phyloP scores from a whole-genome alignment of 768 basidiomycete genomes.

The Lactifluus volemus region DNA sequence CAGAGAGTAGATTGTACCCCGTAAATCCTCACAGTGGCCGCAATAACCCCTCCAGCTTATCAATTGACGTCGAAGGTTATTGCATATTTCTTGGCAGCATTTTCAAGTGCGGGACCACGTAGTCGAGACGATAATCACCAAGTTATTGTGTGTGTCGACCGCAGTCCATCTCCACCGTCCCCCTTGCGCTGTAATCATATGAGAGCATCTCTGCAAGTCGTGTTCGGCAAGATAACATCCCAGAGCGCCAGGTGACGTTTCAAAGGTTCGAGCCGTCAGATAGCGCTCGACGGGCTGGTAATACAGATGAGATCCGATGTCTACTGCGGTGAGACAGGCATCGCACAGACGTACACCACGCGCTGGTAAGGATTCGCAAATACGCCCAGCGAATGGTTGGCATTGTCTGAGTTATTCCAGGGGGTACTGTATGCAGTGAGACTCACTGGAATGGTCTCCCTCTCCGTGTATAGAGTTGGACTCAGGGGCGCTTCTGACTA shows the following conservation, averaged over 20 bases:
- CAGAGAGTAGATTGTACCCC: no score
- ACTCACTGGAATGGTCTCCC: not conserved
- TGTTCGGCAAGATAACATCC: not conserved
- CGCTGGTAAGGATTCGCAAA: not conserved
- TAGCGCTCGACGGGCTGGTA: not conserved
- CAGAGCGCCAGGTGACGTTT: not conserved
- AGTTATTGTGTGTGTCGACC: not conserved
- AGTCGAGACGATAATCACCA: not conserved
- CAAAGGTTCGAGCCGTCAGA: not conserved
- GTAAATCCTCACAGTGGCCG: not conserved
- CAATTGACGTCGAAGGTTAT: not conserved
- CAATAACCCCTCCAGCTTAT: not conserved
- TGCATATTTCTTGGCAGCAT: not conserved
- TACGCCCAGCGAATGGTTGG: not conserved
- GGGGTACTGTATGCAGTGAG: not conserved
- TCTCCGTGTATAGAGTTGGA: not conserved
- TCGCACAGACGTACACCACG: not conserved
- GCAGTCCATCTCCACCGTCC: not conserved
- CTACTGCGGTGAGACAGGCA: not conserved
- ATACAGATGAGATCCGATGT: not conserved
- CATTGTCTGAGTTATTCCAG: not conserved
- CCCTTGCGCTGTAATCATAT: not conserved
- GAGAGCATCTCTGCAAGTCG: not conserved
- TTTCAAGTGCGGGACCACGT: not conserved
- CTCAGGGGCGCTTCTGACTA: not conserved